Percentiles rank a stretch among this genome's conserved stretches.
Conservation (phyloP, 257 asterid species). For the Mitragyna speciosa region DNA sequence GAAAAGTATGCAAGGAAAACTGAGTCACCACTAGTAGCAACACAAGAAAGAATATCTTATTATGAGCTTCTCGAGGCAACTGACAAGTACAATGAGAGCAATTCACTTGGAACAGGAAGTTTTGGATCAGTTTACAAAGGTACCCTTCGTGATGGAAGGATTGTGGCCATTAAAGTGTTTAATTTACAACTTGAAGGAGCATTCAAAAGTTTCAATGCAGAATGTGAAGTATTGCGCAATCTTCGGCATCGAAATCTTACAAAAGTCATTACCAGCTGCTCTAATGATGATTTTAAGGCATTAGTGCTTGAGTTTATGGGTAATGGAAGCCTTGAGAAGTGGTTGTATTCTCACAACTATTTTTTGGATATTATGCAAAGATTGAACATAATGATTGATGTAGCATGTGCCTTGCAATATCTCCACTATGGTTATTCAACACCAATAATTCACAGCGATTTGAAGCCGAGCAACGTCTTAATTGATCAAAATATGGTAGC, state of each 20-base stretch:
- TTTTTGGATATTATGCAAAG: not conserved
- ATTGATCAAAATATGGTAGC: not conserved
- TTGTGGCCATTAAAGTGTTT: slow-evolving; percentile 18
- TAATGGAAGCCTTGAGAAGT: not conserved
- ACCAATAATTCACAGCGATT: not conserved
- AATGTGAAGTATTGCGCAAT: not conserved
- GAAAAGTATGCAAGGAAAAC: not conserved
- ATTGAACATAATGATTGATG: not conserved
- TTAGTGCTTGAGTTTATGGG: not conserved
- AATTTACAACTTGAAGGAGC: not conserved
- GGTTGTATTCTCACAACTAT: not conserved
- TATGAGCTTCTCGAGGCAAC: slow-evolving; percentile 16
- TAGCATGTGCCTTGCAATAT: not conserved
- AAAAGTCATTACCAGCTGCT: not conserved
- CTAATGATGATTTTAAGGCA: not conserved
- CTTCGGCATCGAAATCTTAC: not conserved
- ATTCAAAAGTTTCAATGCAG: not conserved
- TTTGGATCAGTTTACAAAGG: slow-evolving; percentile 17
- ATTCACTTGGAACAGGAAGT: slow-evolving; percentile 11
- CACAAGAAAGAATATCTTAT: slow-evolving; percentile 11
- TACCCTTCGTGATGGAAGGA: not conserved
- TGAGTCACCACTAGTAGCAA: not conserved
- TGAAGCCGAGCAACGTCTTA: not conserved
- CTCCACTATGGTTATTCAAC: not conserved
- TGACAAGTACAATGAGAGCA: not conserved